These are phyloP conservation scores for Vanrija pseudolonga DNA, from an alignment of 1,284 basidiomycete species.

Conservation along the genomic window DNA sequence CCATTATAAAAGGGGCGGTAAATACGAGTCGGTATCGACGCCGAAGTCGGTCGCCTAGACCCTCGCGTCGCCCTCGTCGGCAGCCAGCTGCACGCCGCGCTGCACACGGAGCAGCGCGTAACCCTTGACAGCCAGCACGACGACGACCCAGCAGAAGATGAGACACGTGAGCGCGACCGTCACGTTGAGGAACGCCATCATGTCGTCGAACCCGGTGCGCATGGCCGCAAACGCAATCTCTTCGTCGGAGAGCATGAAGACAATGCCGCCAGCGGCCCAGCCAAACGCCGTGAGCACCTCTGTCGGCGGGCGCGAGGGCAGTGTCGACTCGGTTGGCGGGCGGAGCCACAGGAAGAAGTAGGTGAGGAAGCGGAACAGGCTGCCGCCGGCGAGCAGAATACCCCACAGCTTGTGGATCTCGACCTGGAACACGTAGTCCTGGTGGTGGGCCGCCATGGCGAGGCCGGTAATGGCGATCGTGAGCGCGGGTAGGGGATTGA, in stretches of 20 bases:
- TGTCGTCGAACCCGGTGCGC: conserved; percentile 81
- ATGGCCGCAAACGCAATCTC: conserved; percentile 88
- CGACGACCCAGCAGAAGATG: conserved; percentile 73
- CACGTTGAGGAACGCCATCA: conserved; percentile 47
- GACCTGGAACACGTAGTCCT: conserved; percentile 69
- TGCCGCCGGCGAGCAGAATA: conserved; percentile 75
- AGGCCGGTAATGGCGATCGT: conserved; percentile 90
- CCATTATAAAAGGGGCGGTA: too few species aligned
- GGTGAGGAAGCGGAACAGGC: conserved; percentile 57
- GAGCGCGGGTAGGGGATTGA: conserved; percentile 92
- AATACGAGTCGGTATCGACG: too few species aligned
- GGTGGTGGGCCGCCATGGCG: conserved; percentile 93
- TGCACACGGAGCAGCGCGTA: conserved; percentile 52
- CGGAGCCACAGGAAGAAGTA: conserved; percentile 92
- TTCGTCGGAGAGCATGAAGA: conserved; percentile 89
- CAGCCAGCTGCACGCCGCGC: conserved; percentile 11
- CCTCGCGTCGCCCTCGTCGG: conserved; percentile 2
- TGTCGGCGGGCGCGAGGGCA: conserved; percentile 90
- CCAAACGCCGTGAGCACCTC: conserved; percentile 86
- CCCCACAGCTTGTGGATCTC: conserved; percentile 91
- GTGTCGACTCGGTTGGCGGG: conserved; percentile 57
- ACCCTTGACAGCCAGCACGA: conserved; percentile 70
- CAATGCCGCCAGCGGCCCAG: conserved; percentile 76
- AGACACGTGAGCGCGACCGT: conserved; percentile 73
- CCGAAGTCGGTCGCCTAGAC: neutral